These are phyloP conservation scores for Phoenix roebelenii DNA, from an alignment of 176 grass and related monocot genomes.

Conservation along the genomic window DNA sequence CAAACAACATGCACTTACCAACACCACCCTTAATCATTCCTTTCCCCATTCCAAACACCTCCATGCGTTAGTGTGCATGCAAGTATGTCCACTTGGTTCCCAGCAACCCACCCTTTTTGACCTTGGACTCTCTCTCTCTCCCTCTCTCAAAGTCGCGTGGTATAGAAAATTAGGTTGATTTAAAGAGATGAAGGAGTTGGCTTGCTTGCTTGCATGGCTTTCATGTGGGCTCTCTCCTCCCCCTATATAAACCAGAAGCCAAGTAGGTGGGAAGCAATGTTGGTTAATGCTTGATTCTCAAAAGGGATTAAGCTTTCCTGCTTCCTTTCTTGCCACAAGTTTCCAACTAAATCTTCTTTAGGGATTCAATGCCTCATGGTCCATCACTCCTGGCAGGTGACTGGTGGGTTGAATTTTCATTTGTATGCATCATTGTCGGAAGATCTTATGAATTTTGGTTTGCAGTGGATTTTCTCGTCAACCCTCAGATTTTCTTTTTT, in stretches of 20 bases:
- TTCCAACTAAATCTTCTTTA: background rate
- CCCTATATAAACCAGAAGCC: slow-evolving; percentile 74
- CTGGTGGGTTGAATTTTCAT: too few relatives aligned
- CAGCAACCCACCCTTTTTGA: slow-evolving; percentile 50
- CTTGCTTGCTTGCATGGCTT: slow-evolving; percentile 43
- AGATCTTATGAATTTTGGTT: too few relatives aligned
- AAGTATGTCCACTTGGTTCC: slow-evolving; percentile 56
- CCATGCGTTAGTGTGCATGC: slow-evolving; percentile 39
- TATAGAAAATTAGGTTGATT: background rate
- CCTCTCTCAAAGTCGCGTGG: background rate
- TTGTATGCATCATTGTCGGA: too few relatives aligned
- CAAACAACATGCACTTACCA: slow-evolving; percentile 54
- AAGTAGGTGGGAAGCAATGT: slow-evolving; percentile 80
- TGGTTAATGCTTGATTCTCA: slow-evolving; percentile 30
- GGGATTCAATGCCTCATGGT: background rate
- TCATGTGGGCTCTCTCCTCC: slow-evolving; percentile 30
- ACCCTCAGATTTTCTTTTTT: too few relatives aligned
- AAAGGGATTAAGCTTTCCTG: slow-evolving; percentile 25
- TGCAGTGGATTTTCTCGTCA: too few relatives aligned
- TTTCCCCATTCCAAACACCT: background rate
- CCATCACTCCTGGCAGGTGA: too few relatives aligned
- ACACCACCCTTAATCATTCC: slow-evolving; percentile 9
- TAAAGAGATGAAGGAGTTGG: slow-evolving; percentile 14
- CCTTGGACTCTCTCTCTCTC: slow-evolving; percentile 7
- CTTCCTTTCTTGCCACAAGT: slow-evolving; percentile 10